phyloP scores from a whole-genome alignment of 2,329 filamentous ascomycete genomes.

The Colletotrichum brevisporum region DNA sequence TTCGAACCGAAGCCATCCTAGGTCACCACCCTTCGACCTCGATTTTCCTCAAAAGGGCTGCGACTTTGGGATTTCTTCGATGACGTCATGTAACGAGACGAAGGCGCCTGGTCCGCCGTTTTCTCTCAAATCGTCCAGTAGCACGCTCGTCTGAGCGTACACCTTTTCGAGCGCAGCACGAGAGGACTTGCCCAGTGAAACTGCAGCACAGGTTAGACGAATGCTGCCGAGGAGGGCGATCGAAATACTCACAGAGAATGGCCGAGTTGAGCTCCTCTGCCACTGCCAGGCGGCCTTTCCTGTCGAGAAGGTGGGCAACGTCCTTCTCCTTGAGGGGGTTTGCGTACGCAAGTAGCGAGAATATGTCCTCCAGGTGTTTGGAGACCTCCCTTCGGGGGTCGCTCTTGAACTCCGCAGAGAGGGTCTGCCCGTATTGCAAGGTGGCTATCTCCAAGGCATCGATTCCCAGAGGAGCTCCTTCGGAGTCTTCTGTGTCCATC shows the following conservation, averaged over 20 bases:
- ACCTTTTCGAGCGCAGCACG: constrained; percentile 87
- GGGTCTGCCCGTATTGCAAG: constrained; percentile 82
- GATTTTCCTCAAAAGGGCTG: constrained; percentile 40
- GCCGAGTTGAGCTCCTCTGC: constrained; percentile 96
- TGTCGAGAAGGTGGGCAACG: constrained; percentile 83
- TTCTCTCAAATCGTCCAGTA: constrained; percentile 86
- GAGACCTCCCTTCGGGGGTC: constrained; percentile 79
- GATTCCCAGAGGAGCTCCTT: constrained; percentile 43
- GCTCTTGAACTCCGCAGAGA: constrained; percentile 82
- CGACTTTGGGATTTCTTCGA: constrained; percentile 61
- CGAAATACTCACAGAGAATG: constrained; percentile 79
- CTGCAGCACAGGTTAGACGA: constrained; percentile 59
- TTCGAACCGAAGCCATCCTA: not conserved
- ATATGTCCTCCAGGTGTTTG: constrained; percentile 85
- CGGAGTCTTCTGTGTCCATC: constrained; percentile 68
- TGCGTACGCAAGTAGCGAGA: constrained; percentile 87
- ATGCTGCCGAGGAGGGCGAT: not conserved
- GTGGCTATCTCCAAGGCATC: constrained; percentile 75
- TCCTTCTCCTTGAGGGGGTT: constrained; percentile 83
- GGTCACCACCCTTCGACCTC: not conserved
- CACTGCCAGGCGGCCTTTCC: constrained; percentile 80
- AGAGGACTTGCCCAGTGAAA: constrained; percentile 90
- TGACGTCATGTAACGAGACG: constrained; percentile 71
- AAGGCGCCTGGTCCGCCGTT: constrained; percentile 88
- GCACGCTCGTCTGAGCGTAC: constrained; percentile 86